A percentile compares a stretch with the other conserved stretches of the same genome.
phyloP scores from a whole-genome alignment of 169 alveolate species.

The Plasmodium vinckei region DNA sequence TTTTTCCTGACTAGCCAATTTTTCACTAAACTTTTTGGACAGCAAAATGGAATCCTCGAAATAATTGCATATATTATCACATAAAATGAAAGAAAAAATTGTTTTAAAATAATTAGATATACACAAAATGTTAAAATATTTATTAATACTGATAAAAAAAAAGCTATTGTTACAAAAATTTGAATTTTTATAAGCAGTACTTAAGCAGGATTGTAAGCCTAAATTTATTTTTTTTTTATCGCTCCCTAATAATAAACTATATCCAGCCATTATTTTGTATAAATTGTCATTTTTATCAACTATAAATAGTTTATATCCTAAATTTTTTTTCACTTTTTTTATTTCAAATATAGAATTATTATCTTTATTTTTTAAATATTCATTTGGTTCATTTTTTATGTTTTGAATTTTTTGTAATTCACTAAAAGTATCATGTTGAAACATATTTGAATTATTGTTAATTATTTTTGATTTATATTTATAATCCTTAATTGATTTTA shows the following conservation, averaged over 20 bases:
- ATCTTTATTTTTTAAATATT: not conserved
- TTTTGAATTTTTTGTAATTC: conserved; percentile 14
- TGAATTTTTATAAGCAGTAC: no score
- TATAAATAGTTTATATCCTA: conserved; percentile 24
- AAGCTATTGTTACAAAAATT: conserved; percentile 1
- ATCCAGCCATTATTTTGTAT: conserved; percentile 23
- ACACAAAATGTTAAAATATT: conserved; percentile 39
- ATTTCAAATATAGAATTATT: conserved; percentile 20
- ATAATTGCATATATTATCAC: not conserved
- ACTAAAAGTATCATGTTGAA: not conserved
- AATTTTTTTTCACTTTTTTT: conserved; percentile 18
- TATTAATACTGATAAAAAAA: conserved; percentile 18
- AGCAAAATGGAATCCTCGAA: not conserved
- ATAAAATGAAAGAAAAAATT: conserved; percentile 7
- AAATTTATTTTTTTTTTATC: conserved; percentile 3
- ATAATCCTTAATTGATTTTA: conserved; percentile 47
- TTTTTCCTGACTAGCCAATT: not conserved
- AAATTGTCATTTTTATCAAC: conserved; percentile 13
- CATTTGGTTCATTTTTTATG: not conserved
- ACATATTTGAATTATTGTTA: not conserved
- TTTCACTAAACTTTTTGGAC: not conserved
- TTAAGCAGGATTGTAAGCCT: no score
- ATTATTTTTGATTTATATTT: conserved; percentile 26
- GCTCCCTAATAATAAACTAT: conserved; percentile 3
- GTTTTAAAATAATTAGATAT: conserved; percentile 30